A percentile compares a stretch with the other conserved stretches of the same genome.
Conservation (phyloP, 116 monocot species). For the Thalassia testudinum region DNA sequence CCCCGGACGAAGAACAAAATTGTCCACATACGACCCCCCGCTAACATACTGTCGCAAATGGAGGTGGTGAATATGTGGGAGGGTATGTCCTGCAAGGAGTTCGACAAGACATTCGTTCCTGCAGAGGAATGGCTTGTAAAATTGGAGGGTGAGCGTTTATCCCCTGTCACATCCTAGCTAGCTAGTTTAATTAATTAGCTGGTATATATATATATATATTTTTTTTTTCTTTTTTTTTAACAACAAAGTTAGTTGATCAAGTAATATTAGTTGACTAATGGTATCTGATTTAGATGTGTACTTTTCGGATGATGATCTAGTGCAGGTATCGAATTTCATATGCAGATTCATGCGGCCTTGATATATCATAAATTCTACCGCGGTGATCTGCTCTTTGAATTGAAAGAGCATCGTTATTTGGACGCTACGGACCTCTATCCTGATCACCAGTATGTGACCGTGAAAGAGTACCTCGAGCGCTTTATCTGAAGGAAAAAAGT, state of each 20-base stretch:
- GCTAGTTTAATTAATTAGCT: background rate
- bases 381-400: slow-evolving; percentile 24
- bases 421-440: slow-evolving; percentile 16
- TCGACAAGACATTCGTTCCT: slow-evolving; percentile 25
- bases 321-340: background rate
- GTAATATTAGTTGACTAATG: background rate
- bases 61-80: slow-evolving; percentile 47
- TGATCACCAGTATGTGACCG: slow-evolving; percentile 17
- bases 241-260: background rate
- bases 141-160: slow-evolving; percentile 18
- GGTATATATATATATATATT: background rate
- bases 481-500: too few relatives aligned
- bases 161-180: too few relatives aligned
- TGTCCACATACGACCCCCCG: slow-evolving; percentile 31
- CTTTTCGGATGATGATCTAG: background rate
- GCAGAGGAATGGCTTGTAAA: slow-evolving; percentile 27
- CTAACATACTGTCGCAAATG: slow-evolving; percentile 40
- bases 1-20: slow-evolving; percentile 38
- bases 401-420: slow-evolving; percentile 11
- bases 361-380: slow-evolving; percentile 18
- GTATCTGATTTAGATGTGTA: slow-evolving; percentile 1
- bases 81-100: slow-evolving; percentile 31
- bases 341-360: slow-evolving; percentile 13
- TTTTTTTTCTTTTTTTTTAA: background rate
- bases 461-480: slow-evolving; percentile 25